Conservation (phyloP, 306 rosid genomes). For the Quercus wislizeni region DNA sequence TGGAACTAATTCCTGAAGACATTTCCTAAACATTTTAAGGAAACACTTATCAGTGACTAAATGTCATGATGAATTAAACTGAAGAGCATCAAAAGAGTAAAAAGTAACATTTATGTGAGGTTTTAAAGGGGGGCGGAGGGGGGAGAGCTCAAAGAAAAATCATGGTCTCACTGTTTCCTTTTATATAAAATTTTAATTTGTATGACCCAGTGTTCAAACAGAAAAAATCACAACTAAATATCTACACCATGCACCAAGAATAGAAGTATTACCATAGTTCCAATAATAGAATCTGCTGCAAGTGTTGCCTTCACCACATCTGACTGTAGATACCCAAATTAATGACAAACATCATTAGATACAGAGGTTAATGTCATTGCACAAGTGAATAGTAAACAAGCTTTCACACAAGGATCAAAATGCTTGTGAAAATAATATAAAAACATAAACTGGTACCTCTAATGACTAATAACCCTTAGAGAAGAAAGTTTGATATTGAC, state of each 20-base stretch:
- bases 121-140: neutral
- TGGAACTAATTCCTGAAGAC: too few relatives aligned
- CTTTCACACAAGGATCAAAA: neutral
- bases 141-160: neutral
- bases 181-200: neutral
- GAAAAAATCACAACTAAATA: neutral
- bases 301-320: constrained; percentile 93
- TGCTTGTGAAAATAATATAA: too few relatives aligned
- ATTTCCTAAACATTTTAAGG: too few relatives aligned
- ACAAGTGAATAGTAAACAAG: neutral
- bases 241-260: neutral
- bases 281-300: constrained; percentile 89
- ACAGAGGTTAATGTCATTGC: neutral
- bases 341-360: constrained; percentile 12
- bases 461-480: too few relatives aligned
- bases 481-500: too few relatives aligned
- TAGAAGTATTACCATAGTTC: constrained; percentile 57
- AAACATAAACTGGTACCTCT: too few relatives aligned
- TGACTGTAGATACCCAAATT: constrained; percentile 44
- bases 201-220: neutral
- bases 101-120: neutral
- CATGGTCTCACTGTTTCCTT: neutral
- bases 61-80: too few relatives aligned
- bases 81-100: neutral
- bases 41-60: too few relatives aligned